These are phyloP conservation scores for Neonothopanus nambi DNA, from an alignment of 1,284 basidiomycete species.

Conservation along the genomic window DNA sequence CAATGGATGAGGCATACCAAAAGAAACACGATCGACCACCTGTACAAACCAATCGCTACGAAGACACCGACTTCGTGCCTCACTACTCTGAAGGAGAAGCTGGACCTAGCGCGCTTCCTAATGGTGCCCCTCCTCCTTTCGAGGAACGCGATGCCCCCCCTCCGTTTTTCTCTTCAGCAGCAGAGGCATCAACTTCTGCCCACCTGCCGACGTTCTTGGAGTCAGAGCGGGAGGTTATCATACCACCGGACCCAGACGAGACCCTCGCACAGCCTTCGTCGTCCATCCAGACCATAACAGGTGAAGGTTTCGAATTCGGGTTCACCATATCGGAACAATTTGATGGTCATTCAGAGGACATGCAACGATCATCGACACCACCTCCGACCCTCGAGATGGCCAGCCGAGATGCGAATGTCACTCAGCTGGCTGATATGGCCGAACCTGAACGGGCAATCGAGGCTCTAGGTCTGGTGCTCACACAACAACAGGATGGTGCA, in stretches of 20 bases:
- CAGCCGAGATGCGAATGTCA: slow-evolving; percentile 63
- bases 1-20: slow-evolving; percentile 70
- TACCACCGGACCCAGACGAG: slow-evolving; percentile 47
- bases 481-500: slow-evolving; percentile 40
- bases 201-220: slow-evolving; percentile 75
- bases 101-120: slow-evolving; percentile 65
- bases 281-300: slow-evolving; percentile 45
- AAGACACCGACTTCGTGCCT: slow-evolving; percentile 62
- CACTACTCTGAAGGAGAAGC: slow-evolving; percentile 67
- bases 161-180: slow-evolving; percentile 62
- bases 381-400: slow-evolving; percentile 75
- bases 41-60: slow-evolving; percentile 61
- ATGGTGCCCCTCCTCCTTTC: slow-evolving; percentile 74
- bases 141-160: slow-evolving; percentile 80
- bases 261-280: slow-evolving; percentile 34
- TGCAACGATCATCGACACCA: slow-evolving; percentile 59
- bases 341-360: slow-evolving; percentile 71
- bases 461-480: slow-evolving; percentile 57
- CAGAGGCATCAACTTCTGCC: slow-evolving; percentile 59
- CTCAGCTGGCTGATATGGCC: slow-evolving; percentile 58
- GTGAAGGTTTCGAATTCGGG: slow-evolving; percentile 74
- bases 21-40: slow-evolving; percentile 85
- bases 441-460: slow-evolving; percentile 56
- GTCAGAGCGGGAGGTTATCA: slow-evolving; percentile 70
- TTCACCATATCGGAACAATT: slow-evolving; percentile 70